phyloP scores from a whole-genome alignment of 306 rosid genomes.

The Hippophae tibetana region DNA sequence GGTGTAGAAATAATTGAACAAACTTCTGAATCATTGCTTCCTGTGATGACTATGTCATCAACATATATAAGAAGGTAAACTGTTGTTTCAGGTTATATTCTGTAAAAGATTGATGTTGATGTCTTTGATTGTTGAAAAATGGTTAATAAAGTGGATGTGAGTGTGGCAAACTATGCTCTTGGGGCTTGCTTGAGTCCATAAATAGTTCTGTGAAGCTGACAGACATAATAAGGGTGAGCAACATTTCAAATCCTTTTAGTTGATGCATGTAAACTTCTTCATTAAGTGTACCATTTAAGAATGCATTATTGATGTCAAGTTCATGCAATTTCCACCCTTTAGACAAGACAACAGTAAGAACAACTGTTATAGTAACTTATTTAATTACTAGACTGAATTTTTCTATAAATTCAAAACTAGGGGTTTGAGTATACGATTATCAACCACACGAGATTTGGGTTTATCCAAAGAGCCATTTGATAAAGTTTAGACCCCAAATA shows the following conservation, averaged over 20 bases:
- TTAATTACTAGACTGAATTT: not conserved
- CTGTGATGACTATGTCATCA: not conserved
- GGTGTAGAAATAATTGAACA: not conserved
- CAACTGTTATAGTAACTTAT: not conserved
- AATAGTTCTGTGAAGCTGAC: not conserved
- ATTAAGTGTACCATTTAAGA: not conserved
- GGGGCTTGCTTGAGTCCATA: not conserved
- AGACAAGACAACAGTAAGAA: not conserved
- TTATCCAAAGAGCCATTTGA: not conserved
- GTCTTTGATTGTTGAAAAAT: not conserved
- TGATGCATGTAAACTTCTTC: not conserved
- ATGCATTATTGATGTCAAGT: not conserved
- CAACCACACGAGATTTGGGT: not conserved
- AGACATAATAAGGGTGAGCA: not conserved
- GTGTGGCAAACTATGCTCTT: not conserved
- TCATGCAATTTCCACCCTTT: not conserved
- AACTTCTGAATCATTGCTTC: not conserved
- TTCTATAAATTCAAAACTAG: not conserved
- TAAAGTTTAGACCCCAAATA: not conserved
- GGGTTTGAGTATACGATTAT: not conserved
- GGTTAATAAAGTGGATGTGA: not conserved
- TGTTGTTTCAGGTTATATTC: fast-evolving
- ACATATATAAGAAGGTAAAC: not conserved
- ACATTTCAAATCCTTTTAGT: not conserved
- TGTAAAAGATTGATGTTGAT: not conserved